Evolutionary conservation across 257 asterid species (phyloP).

Genomic region (Dorcoceras hygrometricum): DNA sequence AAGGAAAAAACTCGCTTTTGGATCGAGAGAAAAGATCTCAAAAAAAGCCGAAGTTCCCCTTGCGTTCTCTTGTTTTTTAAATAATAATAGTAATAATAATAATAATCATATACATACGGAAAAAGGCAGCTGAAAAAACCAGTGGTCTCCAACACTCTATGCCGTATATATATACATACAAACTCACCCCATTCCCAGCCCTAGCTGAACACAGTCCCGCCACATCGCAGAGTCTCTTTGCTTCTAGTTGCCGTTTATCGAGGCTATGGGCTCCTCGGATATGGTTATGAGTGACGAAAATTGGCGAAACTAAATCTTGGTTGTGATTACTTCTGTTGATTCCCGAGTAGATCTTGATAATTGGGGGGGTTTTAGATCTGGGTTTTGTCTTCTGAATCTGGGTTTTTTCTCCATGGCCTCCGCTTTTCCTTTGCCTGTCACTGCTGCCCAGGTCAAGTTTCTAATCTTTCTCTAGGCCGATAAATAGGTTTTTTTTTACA

Average conservation of each 20-base stretch:
- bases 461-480: not conserved
- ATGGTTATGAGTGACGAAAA: not conserved
- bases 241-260: conserved; percentile 6
- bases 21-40: too few species aligned
- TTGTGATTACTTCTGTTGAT: not conserved
- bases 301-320: conserved; percentile 22
- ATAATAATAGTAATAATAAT: too few species aligned
- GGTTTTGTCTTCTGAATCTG: not conserved
- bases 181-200: conserved; percentile 24
- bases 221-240: conserved; percentile 8
- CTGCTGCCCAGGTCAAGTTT: conserved; percentile 46
- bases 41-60: not conserved
- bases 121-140: conserved; percentile 32
- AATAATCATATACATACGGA: not conserved
- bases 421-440: conserved; percentile 43
- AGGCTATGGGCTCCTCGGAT: conserved; percentile 15
- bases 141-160: conserved; percentile 25
- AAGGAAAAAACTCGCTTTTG: too few species aligned
- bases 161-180: conserved; percentile 2
- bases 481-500: not conserved
- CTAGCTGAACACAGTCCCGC: conserved; percentile 7
- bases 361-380: conserved; percentile 17
- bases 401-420: conserved; percentile 33
- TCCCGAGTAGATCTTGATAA: conserved; percentile 26
- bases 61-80: too few species aligned